A percentile compares a stretch with the other conserved stretches of the same genome.
Conservation (phyloP, 768 basidiomycete species). For the Daedalea quercina region DNA sequence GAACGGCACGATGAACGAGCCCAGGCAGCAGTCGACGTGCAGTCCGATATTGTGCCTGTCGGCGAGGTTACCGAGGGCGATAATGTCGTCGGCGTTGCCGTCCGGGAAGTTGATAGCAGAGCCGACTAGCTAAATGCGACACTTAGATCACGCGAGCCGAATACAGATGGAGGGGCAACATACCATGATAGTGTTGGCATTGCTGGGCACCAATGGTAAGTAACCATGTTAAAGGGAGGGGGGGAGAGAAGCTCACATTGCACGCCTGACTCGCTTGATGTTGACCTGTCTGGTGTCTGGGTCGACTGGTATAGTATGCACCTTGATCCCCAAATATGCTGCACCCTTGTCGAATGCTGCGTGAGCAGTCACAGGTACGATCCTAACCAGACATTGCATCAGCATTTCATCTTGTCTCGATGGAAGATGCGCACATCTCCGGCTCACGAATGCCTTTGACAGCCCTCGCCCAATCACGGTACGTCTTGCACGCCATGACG, state of each 20-base stretch:
- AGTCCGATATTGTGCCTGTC: conserved; percentile 70
- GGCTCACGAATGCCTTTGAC: conserved; percentile 87
- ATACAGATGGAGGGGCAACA: no score
- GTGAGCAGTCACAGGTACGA: conserved; percentile 81
- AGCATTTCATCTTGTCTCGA: not conserved
- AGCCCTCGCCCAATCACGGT: conserved; percentile 84
- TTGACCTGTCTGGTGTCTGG: conserved; percentile 70
- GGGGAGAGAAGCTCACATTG: conserved; percentile 57
- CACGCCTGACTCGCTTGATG: conserved; percentile 69
- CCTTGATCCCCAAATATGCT: conserved; percentile 83
- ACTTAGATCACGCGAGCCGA: no score
- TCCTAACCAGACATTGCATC: conserved; percentile 36
- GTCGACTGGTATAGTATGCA: conserved; percentile 82
- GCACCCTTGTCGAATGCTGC: conserved; percentile 95
- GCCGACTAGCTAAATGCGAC: conserved; percentile 78
- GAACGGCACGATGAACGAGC: conserved; percentile 92
- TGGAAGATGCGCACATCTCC: conserved; percentile 81
- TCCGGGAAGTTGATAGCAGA: conserved; percentile 85
- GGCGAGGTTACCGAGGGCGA: conserved; percentile 70
- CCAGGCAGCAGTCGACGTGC: conserved; percentile 94
- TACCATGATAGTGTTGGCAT: conserved; percentile 85
- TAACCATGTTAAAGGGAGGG: conserved; percentile 5
- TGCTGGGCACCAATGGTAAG: no score
- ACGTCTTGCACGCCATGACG: conserved; percentile 90
- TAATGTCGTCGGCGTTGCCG: conserved; percentile 83